Percentiles rank a stretch among this genome's conserved stretches.
Conservation (phyloP, 192 early-diverging fungal species). For the Pecoramyces ruminantium region DNA sequence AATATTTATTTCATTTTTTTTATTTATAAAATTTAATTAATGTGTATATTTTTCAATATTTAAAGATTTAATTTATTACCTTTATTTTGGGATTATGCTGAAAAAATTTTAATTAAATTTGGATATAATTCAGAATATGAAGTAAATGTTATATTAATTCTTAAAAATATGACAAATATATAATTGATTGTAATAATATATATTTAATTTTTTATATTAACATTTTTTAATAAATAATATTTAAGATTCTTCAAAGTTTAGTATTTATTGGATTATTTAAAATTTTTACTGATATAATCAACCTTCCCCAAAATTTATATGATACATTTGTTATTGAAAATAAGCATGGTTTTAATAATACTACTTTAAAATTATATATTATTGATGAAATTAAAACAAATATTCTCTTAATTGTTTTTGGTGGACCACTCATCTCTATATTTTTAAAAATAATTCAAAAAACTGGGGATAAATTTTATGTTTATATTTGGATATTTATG, state of each 20-base stretch:
- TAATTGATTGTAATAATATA: no score
- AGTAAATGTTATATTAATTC: neutral
- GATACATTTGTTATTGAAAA: conserved; percentile 90
- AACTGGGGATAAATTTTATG: conserved; percentile 67
- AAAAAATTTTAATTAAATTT: neutral
- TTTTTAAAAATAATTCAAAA: conserved; percentile 69
- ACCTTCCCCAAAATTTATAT: conserved; percentile 69
- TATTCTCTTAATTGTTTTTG: conserved; percentile 48
- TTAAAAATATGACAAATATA: neutral
- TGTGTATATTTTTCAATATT: no score
- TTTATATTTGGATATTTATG: conserved; percentile 85
- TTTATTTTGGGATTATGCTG: neutral
- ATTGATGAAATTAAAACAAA: conserved; percentile 42
- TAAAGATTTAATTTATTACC: neutral
- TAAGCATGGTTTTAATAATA: conserved; percentile 91
- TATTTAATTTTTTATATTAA: no score
- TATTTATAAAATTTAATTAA: no score
- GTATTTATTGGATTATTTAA: conserved; percentile 48
- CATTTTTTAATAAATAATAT: no score
- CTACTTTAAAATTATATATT: conserved; percentile 32
- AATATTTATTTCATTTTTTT: no score
- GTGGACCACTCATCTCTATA: conserved; percentile 60
- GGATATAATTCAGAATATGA: neutral
- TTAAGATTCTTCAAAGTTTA: conserved; percentile 72
- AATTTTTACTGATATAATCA: conserved; percentile 37